Conservation (phyloP, 2,329 filamentous ascomycete genomes). For the Tolypocladium amazonense region DNA sequence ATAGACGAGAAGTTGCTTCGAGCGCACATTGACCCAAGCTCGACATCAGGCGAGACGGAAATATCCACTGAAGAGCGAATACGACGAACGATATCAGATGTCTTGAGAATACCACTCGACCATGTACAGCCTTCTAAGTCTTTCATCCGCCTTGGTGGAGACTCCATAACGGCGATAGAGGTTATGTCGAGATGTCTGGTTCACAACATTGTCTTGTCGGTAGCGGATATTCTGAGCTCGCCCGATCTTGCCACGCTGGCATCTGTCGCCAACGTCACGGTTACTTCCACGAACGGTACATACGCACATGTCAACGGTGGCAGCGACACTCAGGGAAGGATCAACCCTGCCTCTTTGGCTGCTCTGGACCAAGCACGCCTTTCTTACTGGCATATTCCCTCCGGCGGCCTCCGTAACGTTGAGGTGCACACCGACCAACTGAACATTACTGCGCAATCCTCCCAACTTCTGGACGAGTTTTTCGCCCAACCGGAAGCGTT, state of each 20-base stretch:
- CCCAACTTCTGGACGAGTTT: not conserved
- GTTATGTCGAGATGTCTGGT: not conserved
- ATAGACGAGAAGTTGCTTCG: not conserved
- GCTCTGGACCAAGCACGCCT: not conserved
- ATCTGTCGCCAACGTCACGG: not conserved
- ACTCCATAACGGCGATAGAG: not conserved
- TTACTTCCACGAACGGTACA: not conserved
- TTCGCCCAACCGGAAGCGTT: not conserved
- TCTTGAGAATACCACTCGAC: not conserved
- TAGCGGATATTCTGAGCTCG: not conserved
- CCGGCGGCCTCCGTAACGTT: not conserved
- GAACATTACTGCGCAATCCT: not conserved
- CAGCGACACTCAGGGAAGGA: not conserved
- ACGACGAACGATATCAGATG: not conserved
- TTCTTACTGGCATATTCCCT: not conserved
- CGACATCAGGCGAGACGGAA: not conserved
- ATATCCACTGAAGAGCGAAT: not conserved
- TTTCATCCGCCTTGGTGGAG: not conserved
- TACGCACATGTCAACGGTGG: not conserved
- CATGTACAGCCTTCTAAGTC: not conserved
- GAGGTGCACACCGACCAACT: not conserved
- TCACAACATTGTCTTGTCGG: not conserved
- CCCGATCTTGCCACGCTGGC: not conserved
- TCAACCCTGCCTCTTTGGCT: not conserved
- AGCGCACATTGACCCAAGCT: not conserved